A percentile compares a stretch with the other conserved stretches of the same genome.
These are phyloP conservation scores for Bretschneidera sinensis DNA, from an alignment of 345 rosid species.

Conservation along the genomic window DNA sequence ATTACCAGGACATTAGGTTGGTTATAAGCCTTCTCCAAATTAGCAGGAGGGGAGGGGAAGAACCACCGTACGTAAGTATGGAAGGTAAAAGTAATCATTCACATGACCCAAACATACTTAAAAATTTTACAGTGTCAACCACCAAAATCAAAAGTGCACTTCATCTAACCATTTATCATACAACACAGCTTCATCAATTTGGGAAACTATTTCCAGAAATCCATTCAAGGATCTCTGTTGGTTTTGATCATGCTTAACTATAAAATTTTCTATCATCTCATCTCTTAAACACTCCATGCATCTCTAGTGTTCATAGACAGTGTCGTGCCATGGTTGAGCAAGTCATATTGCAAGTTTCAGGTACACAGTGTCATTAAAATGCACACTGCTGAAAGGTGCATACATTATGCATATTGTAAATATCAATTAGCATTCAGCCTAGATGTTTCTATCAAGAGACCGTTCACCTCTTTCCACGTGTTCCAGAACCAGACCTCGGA, in stretches of 20 bases:
- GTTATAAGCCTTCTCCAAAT: not conserved
- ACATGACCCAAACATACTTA: too few relatives aligned
- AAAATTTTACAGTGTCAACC: too few relatives aligned
- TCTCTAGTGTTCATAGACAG: constrained; percentile 15
- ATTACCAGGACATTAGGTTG: too few relatives aligned
- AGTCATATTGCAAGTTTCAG: constrained; percentile 9
- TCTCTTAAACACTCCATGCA: constrained; percentile 9
- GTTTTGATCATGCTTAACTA: not conserved
- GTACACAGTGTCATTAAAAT: constrained; percentile 11
- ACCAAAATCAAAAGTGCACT: constrained; percentile 4
- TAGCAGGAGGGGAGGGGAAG: not conserved
- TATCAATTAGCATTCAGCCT: constrained; percentile 13
- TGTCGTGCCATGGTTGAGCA: constrained; percentile 1
- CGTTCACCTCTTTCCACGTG: constrained; percentile 63
- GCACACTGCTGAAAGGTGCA: constrained; percentile 2
- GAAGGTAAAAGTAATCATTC: not conserved
- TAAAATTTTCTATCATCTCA: not conserved
- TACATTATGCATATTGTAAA: not conserved
- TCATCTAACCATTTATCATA: constrained; percentile 9
- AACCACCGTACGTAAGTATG: not conserved
- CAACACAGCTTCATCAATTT: constrained; percentile 16
- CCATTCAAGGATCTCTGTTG: constrained; percentile 11
- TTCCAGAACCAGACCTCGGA: constrained; percentile 53
- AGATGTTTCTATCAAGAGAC: constrained; percentile 2
- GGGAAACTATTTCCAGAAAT: constrained; percentile 3